Evolutionary conservation across 2,329 filamentous ascomycete species (phyloP).

Genomic region (Clarireedia monteithiana): DNA sequence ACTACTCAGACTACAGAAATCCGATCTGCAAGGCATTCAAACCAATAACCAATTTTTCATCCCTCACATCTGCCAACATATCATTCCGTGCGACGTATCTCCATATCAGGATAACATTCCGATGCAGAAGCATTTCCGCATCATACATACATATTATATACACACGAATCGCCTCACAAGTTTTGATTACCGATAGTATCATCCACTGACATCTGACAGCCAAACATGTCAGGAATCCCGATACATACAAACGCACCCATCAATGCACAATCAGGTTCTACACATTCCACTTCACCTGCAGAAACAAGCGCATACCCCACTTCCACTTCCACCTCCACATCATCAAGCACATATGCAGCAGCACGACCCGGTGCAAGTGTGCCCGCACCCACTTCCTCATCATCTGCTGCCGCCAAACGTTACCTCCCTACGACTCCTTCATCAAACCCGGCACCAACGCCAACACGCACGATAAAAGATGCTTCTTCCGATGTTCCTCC

Average conservation of each 20-base stretch:
- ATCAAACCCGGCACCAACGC: slow-evolving; percentile 13
- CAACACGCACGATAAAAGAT: slow-evolving; percentile 36
- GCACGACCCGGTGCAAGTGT: slow-evolving; percentile 43
- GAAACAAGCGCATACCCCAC: slow-evolving; percentile 32
- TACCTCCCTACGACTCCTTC: slow-evolving; percentile 29
- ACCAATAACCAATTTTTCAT: background rate
- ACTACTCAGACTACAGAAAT: background rate
- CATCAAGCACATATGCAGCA: slow-evolving; percentile 31
- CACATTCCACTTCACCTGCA: slow-evolving; percentile 30
- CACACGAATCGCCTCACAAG: background rate
- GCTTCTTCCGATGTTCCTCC: slow-evolving; percentile 35
- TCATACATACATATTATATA: background rate
- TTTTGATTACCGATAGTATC: background rate
- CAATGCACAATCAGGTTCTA: slow-evolving; percentile 36
- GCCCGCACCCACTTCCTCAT: slow-evolving; percentile 30
- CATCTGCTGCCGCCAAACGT: slow-evolving; percentile 23
- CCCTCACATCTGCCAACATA: background rate
- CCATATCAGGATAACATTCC: background rate
- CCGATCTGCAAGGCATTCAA: background rate
- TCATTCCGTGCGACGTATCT: too few species aligned
- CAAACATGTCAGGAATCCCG: slow-evolving; percentile 52
- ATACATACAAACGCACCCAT: slow-evolving; percentile 54
- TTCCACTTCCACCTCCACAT: slow-evolving; percentile 18
- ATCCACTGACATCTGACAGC: background rate
- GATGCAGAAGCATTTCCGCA: background rate